Evolutionary conservation across 2,329 filamentous ascomycete genomes (phyloP).

Genomic region (Ophiosphaerella korrae): DNA sequence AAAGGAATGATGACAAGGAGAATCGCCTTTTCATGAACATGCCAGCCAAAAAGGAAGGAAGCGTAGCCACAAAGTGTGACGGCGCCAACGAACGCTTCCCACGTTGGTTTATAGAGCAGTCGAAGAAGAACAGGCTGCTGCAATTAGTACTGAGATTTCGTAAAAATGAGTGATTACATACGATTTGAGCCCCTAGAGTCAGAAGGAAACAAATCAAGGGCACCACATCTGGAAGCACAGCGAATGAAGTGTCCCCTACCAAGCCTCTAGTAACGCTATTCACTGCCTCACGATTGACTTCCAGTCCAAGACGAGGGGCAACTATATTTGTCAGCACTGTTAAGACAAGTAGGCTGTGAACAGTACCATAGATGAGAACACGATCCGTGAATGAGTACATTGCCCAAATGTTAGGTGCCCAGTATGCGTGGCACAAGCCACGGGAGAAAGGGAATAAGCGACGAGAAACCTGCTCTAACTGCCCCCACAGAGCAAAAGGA

Average conservation of each 20-base stretch:
- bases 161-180: conserved; percentile 42
- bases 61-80: conserved; percentile 93
- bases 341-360: not conserved
- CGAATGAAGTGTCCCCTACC: conserved; percentile 92
- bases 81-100: conserved; percentile 87
- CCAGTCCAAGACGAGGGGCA: conserved; percentile 78
- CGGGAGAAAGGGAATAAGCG: conserved; percentile 92
- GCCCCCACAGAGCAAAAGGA: conserved; percentile 80
- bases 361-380: conserved; percentile 75
- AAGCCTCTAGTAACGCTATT: conserved; percentile 90
- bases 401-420: conserved; percentile 97
- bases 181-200: conserved; percentile 80
- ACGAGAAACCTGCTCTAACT: conserved; percentile 81
- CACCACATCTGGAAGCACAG: conserved; percentile 85
- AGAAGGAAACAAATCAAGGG: conserved; percentile 80
- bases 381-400: conserved; percentile 92
- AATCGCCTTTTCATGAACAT: conserved; percentile 97
- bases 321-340: conserved; percentile 56
- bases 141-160: conserved; percentile 13
- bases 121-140: conserved; percentile 66
- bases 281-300: conserved; percentile 74
- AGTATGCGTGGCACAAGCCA: conserved; percentile 95
- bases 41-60: conserved; percentile 97
- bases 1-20: conserved; percentile 94
- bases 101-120: conserved; percentile 78